Evolutionary conservation across 768 basidiomycete genomes (phyloP).

Genomic region (Tylopilus cervinicoccineus): DNA sequence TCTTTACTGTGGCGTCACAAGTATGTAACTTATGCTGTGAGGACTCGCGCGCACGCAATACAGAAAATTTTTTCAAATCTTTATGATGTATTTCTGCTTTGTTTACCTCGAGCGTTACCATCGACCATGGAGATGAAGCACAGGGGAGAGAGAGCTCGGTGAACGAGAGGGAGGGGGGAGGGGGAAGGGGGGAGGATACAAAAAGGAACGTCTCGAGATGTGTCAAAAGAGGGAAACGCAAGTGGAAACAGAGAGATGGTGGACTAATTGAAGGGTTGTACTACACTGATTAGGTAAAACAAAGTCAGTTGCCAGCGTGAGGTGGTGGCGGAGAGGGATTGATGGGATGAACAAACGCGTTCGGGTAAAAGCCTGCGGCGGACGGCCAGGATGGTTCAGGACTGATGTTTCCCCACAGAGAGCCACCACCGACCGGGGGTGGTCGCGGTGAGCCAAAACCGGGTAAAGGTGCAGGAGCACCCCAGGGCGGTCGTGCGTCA

Average conservation of each 20-base stretch:
- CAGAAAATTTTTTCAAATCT: constrained; percentile 27
- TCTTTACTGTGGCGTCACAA: too few species aligned
- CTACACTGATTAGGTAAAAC: constrained; percentile 24
- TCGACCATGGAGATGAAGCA: constrained; percentile 28
- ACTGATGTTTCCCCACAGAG: constrained; percentile 41
- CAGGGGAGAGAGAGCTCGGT: background rate
- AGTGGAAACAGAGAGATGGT: background rate
- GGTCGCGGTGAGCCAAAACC: constrained; percentile 35
- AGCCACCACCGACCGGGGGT: constrained; percentile 31
- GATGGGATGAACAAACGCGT: constrained; percentile 43
- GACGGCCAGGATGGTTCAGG: constrained; percentile 50
- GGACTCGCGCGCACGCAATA: background rate
- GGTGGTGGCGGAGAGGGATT: constrained; percentile 52
- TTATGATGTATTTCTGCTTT: constrained; percentile 36
- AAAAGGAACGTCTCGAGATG: constrained; percentile 14
- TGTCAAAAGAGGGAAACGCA: background rate
- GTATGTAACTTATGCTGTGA: constrained; percentile 1
- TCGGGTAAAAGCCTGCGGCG: constrained; percentile 42
- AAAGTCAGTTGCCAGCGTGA: constrained; percentile 30
- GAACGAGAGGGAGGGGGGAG: background rate
- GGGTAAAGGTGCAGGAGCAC: constrained; percentile 33
- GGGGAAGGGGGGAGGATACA: background rate
- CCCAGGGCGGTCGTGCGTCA: constrained; percentile 45
- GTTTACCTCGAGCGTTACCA: constrained; percentile 24
- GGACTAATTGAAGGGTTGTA: constrained; percentile 14